Evolutionary conservation across 1,284 basidiomycete species (phyloP).

Genomic region (Cryptococcus floricola): DNA sequence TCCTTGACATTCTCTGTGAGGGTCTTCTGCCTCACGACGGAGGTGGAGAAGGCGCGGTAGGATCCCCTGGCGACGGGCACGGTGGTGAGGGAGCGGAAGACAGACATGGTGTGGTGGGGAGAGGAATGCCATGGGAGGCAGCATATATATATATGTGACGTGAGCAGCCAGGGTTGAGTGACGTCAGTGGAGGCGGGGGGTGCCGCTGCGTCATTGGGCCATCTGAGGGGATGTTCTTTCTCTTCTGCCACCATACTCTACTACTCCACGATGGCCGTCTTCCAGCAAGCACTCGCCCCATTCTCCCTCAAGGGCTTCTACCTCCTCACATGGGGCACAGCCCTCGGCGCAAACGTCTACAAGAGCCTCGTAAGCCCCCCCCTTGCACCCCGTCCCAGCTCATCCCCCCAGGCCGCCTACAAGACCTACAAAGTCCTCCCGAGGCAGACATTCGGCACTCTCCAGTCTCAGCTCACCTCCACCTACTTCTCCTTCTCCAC

Average conservation of each 20-base stretch:
- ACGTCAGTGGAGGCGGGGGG: neutral
- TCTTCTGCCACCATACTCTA: neutral
- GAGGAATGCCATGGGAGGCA: neutral
- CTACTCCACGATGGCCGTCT: conserved; percentile 19
- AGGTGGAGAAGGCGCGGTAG: conserved; percentile 22
- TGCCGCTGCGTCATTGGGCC: neutral
- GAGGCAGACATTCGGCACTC: conserved; percentile 66
- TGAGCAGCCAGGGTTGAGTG: no score
- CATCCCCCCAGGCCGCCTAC: conserved; percentile 24
- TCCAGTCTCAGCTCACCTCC: conserved; percentile 71
- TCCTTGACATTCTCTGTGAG: conserved; percentile 36
- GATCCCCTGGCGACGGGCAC: conserved; percentile 9
- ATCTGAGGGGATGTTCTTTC: neutral
- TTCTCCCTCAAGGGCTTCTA: conserved; percentile 49
- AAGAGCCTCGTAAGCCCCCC: conserved; percentile 37
- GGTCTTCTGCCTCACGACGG: conserved; percentile 20
- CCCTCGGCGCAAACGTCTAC: conserved; percentile 47
- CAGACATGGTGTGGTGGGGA: conserved; percentile 14
- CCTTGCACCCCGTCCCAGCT: neutral
- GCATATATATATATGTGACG: neutral
- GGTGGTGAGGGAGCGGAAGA: conserved; percentile 13
- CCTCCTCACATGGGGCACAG: conserved; percentile 48
- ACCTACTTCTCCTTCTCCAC: conserved; percentile 67
- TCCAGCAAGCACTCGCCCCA: conserved; percentile 37
- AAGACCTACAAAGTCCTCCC: conserved; percentile 44